phyloP scores from a whole-genome alignment of 169 alveolate species.

The Eimeria brunetti region DNA sequence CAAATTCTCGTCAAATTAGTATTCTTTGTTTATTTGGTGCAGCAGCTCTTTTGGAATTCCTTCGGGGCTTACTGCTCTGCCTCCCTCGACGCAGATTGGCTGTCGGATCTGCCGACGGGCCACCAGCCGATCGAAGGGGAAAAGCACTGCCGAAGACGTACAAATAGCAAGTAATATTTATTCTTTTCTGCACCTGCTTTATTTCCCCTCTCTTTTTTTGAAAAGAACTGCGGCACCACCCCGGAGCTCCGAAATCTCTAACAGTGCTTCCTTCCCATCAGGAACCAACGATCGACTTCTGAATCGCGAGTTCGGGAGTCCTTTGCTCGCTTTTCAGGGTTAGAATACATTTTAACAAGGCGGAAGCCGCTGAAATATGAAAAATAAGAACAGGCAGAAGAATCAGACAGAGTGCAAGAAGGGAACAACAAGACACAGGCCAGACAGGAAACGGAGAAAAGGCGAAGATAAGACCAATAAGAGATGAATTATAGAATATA shows the following conservation, averaged over 20 bases:
- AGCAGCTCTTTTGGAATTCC: not conserved
- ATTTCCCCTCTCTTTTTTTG: not conserved
- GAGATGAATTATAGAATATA: too few species aligned
- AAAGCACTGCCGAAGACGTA: not conserved
- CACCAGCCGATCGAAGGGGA: not conserved
- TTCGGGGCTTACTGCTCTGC: not conserved
- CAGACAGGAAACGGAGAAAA: too few species aligned
- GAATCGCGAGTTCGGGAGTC: too few species aligned
- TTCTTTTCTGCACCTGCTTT: not conserved
- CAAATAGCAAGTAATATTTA: not conserved
- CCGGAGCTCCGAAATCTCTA: not conserved
- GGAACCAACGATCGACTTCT: not conserved
- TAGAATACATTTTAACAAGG: not conserved
- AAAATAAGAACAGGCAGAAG: too few species aligned
- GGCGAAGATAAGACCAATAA: too few species aligned
- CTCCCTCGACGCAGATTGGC: not conserved
- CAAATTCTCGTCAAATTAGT: not conserved
- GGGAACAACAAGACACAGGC: too few species aligned
- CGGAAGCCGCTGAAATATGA: too few species aligned
- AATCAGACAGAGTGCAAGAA: too few species aligned
- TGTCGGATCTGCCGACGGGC: slow-evolving; percentile 22
- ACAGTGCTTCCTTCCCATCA: not conserved
- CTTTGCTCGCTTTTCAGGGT: not conserved
- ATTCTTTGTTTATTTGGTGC: not conserved
- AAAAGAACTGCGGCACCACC: not conserved